phyloP scores from a whole-genome alignment of 2,329 filamentous ascomycete species.

The Diaporthe vaccinii region DNA sequence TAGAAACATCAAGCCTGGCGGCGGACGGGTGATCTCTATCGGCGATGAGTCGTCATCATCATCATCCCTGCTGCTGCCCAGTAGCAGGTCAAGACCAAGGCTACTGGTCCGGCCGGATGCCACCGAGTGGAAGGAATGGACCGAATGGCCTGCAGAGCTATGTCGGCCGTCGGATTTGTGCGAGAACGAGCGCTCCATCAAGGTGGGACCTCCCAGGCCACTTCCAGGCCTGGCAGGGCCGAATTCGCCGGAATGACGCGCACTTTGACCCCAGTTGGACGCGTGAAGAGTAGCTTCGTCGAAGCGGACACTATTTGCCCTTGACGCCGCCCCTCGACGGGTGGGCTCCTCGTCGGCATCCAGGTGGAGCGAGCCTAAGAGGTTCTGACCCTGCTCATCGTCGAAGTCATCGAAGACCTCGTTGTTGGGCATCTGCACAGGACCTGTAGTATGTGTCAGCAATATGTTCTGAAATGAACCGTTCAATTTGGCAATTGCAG shows the following conservation, averaged over 20 bases:
- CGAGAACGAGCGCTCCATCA: constrained; percentile 92
- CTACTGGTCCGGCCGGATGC: constrained; percentile 88
- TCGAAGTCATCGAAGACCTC: constrained; percentile 94
- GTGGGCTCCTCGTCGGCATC: constrained; percentile 90
- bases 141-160: constrained; percentile 89
- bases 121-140: constrained; percentile 76
- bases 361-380: constrained; percentile 85
- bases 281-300: constrained; percentile 95
- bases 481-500: neutral
- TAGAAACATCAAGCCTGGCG: constrained; percentile 86
- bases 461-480: constrained; percentile 42
- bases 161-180: constrained; percentile 97
- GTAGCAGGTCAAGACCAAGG: constrained; percentile 82
- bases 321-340: constrained; percentile 86
- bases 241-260: constrained; percentile 87
- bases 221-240: constrained; percentile 82
- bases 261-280: constrained; percentile 84
- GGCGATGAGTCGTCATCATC: constrained; percentile 63
- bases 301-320: constrained; percentile 97
- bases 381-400: constrained; percentile 80
- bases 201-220: constrained; percentile 80
- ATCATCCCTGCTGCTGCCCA: constrained; percentile 73
- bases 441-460: constrained; percentile 65
- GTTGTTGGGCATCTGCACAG: constrained; percentile 81
- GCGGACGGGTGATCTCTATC: constrained; percentile 79